Conservation (phyloP, 148 eudicot genomes). For the Nepenthes gracilis region DNA sequence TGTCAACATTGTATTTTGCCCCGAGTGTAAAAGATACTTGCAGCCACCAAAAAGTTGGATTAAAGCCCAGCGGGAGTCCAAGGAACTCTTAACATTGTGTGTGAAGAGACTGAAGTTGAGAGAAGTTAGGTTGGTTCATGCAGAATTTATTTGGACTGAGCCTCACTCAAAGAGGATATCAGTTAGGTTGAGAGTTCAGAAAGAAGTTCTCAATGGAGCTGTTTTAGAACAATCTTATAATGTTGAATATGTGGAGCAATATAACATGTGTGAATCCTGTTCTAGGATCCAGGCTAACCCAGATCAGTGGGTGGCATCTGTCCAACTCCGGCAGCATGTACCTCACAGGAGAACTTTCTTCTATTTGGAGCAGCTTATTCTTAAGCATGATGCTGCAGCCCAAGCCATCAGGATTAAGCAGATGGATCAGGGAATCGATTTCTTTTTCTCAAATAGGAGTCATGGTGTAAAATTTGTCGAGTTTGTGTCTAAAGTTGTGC, state of each 20-base stretch:
- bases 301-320: slow-evolving; percentile 72
- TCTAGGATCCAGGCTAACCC: slow-evolving; percentile 56
- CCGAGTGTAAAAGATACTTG: slow-evolving; percentile 52
- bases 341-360: slow-evolving; percentile 73
- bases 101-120: no score
- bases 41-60: slow-evolving; percentile 72
- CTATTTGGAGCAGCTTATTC: slow-evolving; percentile 48
- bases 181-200: slow-evolving; percentile 27
- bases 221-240: no score
- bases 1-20: slow-evolving; percentile 40
- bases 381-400: slow-evolving; percentile 48
- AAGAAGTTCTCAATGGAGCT: no score
- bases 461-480: slow-evolving; percentile 62
- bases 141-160: slow-evolving; percentile 38
- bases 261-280: slow-evolving; percentile 17
- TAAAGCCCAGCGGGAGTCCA: slow-evolving; percentile 2
- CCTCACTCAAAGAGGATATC: slow-evolving; percentile 46
- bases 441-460: slow-evolving; percentile 59
- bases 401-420: slow-evolving; percentile 40
- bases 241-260: no score
- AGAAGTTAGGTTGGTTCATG: slow-evolving; percentile 16
- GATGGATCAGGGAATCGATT: slow-evolving; percentile 57
- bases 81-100: no score
- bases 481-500: slow-evolving; percentile 59
- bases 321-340: slow-evolving; percentile 67